These are phyloP conservation scores for Buxus sempervirens DNA, from an alignment of 164 flowering plant genomes.

Conservation along the genomic window DNA sequence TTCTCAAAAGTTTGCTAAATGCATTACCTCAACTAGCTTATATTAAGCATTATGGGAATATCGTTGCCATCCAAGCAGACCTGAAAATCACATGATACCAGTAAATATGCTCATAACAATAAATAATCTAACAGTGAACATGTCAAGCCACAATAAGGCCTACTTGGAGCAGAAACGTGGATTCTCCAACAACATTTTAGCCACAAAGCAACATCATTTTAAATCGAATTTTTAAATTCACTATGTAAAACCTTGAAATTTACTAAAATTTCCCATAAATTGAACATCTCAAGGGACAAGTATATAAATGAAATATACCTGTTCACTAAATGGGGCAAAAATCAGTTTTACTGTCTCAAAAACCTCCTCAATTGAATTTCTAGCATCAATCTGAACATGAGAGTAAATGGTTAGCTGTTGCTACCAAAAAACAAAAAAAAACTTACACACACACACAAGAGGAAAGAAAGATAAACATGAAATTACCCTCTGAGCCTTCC, in stretches of 20 bases:
- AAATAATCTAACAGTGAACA: too few species aligned
- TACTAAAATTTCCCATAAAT: background rate
- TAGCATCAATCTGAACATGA: slow-evolving; percentile 70
- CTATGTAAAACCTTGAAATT: background rate
- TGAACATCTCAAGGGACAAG: background rate
- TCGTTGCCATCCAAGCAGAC: background rate
- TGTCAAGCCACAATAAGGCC: background rate
- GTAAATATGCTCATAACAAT: background rate
- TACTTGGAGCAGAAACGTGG: too few species aligned
- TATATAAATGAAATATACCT: slow-evolving; percentile 30
- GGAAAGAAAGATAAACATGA: background rate
- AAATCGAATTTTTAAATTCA: background rate
- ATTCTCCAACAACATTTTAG: background rate
- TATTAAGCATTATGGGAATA: background rate
- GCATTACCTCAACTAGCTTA: slow-evolving; percentile 3
- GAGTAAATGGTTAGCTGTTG: background rate
- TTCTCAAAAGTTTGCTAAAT: background rate
- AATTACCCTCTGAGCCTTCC: slow-evolving; percentile 26
- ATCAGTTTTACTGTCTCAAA: slow-evolving; percentile 63
- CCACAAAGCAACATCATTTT: background rate
- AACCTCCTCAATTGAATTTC: slow-evolving; percentile 70
- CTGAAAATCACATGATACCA: slow-evolving; percentile 4
- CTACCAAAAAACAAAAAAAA: too few species aligned
- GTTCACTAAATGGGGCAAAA: slow-evolving; percentile 41
- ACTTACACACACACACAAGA: too few species aligned